A percentile compares a stretch with the other conserved stretches of the same genome.
Evolutionary conservation across 306 rosid genomes (phyloP).

Genomic region (Medicago truncatula): DNA sequence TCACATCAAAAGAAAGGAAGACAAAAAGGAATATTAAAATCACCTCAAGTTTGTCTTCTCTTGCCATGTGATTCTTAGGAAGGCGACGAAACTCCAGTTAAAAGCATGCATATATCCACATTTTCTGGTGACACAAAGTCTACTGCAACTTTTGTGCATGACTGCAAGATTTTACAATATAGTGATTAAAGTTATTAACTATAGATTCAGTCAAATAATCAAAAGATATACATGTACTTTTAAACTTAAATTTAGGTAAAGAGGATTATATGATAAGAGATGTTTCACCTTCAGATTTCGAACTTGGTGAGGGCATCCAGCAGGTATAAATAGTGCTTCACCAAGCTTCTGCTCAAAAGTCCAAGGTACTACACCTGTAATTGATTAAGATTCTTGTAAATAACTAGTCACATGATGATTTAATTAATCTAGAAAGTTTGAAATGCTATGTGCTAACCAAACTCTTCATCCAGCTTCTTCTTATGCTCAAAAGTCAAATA

Average conservation of each 20-base stretch:
- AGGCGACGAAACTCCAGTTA: conserved; percentile 65
- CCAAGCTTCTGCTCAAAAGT: conserved; percentile 73
- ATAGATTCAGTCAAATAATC: not conserved
- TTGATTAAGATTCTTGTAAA: conserved; percentile 14
- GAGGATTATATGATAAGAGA: not conserved
- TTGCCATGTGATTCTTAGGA: conserved; percentile 67
- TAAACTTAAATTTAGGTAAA: not conserved
- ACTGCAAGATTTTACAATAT: conserved; percentile 46
- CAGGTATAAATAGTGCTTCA: conserved; percentile 76
- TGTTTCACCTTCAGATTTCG: conserved; percentile 69
- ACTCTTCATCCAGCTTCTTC: conserved; percentile 69
- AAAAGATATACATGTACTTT: not conserved
- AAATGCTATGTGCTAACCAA: conserved; percentile 50
- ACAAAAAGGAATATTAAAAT: not conserved
- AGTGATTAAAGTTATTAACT: not conserved
- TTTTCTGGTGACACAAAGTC: conserved; percentile 82
- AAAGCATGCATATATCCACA: conserved; percentile 58
- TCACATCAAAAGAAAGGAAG: not conserved
- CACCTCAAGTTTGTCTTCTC: conserved; percentile 85
- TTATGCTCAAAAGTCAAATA: conserved; percentile 73
- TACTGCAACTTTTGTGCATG: conserved; percentile 79
- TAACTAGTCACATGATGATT: not conserved
- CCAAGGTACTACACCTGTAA: conserved; percentile 74
- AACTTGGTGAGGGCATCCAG: conserved; percentile 87
- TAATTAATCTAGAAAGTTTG: conserved; percentile 15